phyloP scores from a whole-genome alignment of 176 grass and related monocot species.

The Puccinellia tenuiflora region DNA sequence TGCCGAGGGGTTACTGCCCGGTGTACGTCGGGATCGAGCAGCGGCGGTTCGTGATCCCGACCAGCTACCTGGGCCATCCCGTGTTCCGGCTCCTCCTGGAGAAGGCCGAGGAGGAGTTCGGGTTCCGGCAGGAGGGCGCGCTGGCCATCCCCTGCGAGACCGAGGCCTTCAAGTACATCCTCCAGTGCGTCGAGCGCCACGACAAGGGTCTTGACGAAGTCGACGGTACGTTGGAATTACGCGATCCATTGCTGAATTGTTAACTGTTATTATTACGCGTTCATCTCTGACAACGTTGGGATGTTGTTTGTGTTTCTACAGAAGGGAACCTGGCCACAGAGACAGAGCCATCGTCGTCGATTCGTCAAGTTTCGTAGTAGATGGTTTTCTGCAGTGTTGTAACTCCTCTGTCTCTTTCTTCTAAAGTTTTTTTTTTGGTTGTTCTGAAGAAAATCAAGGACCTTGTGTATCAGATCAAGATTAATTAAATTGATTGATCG shows the following conservation, averaged over 20 bases:
- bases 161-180: slow-evolving; percentile 88
- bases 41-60: slow-evolving; percentile 88
- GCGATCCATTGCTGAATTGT: too few species aligned
- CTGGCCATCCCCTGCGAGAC: slow-evolving; percentile 73
- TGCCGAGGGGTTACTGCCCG: slow-evolving; percentile 51
- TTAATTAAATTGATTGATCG: slow-evolving; percentile 2
- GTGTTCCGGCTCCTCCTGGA: slow-evolving; percentile 78
- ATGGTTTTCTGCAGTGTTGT: not conserved
- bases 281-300: not conserved
- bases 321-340: not conserved
- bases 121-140: slow-evolving; percentile 55
- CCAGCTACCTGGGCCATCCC: slow-evolving; percentile 58
- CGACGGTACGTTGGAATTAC: not conserved
- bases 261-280: not conserved
- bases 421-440: not conserved
- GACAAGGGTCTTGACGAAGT: slow-evolving; percentile 20
- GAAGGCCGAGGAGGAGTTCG: slow-evolving; percentile 84
- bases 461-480: not conserved
- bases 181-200: slow-evolving; percentile 68
- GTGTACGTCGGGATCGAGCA: slow-evolving; percentile 59
- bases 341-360: slow-evolving; percentile 7
- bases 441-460: not conserved
- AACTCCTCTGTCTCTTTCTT: not conserved
- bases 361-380: slow-evolving; percentile 14
- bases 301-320: not conserved